Percentiles rank a stretch among this genome's conserved stretches.
phyloP scores from a whole-genome alignment of 2,329 filamentous ascomycete species.

The Aureobasidium sp. region DNA sequence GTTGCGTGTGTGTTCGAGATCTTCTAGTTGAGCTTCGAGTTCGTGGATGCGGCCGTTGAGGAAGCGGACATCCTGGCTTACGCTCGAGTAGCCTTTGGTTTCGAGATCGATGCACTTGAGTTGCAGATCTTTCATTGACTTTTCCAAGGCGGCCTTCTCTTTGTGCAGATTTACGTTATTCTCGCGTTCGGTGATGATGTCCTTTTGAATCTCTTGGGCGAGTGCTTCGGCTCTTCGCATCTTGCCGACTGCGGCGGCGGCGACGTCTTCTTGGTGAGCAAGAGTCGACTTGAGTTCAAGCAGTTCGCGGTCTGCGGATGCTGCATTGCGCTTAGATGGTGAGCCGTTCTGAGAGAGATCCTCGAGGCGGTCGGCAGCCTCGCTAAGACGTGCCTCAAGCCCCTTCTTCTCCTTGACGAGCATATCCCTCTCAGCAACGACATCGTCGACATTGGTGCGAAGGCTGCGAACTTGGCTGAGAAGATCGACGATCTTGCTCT shows the following conservation, averaged over 20 bases:
- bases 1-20: constrained; percentile 67
- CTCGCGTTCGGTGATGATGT: constrained; percentile 80
- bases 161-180: constrained; percentile 72
- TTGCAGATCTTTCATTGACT: constrained; percentile 82
- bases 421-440: constrained; percentile 74
- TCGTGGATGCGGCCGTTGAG: constrained; percentile 91
- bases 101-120: constrained; percentile 85
- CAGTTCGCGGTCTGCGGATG: constrained; percentile 78
- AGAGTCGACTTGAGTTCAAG: constrained; percentile 81
- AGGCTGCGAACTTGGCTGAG: constrained; percentile 82
- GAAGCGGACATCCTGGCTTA: constrained; percentile 92
- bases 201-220: constrained; percentile 82
- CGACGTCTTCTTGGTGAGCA: constrained; percentile 89
- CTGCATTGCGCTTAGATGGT: constrained; percentile 81
- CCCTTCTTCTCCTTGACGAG: constrained; percentile 83
- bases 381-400: constrained; percentile 73
- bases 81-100: constrained; percentile 92
- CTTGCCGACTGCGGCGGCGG: constrained; percentile 85
- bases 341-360: constrained; percentile 71
- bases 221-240: constrained; percentile 91
- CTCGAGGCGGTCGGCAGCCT: constrained; percentile 81
- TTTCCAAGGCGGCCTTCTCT: constrained; percentile 83
- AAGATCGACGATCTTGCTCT: constrained; percentile 83
- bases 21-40: constrained; percentile 61
- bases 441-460: constrained; percentile 75